These are phyloP conservation scores for Hypoxylon rickii DNA, from an alignment of 495 filamentous ascomycete species.

Conservation along the genomic window DNA sequence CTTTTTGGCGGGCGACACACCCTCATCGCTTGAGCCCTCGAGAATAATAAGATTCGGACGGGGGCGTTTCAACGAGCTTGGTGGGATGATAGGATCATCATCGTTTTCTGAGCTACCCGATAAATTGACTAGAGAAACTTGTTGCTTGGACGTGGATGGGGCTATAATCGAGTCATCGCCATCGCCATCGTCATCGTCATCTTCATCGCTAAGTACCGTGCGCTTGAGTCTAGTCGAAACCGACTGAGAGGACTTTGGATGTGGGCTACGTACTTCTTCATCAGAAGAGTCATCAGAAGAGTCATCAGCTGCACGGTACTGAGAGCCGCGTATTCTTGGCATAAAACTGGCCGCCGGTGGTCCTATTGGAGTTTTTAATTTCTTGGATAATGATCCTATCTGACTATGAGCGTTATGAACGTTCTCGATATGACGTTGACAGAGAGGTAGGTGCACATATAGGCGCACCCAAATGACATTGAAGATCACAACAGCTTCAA, in stretches of 20 bases:
- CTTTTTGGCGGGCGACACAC: constrained; percentile 27
- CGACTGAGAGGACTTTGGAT: constrained; percentile 30
- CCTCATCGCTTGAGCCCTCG: constrained; percentile 30
- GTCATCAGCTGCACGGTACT: constrained; percentile 2
- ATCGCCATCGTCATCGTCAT: constrained; percentile 13
- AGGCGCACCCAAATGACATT: no score
- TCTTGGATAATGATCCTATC: constrained; percentile 10
- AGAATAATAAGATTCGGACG: constrained; percentile 9
- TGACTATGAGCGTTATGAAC: constrained; percentile 1
- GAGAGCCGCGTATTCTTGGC: constrained; percentile 8
- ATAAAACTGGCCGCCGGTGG: constrained; percentile 26
- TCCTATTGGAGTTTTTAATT: not conserved
- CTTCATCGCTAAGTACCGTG: constrained; percentile 20
- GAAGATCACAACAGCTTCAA: not conserved
- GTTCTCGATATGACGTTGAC: no score
- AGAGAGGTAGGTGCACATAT: no score
- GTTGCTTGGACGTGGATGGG: constrained; percentile 20
- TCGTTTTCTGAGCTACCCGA: constrained; percentile 20
- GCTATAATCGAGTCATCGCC: constrained; percentile 9
- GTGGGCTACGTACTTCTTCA: constrained; percentile 12
- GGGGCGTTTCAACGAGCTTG: constrained; percentile 9
- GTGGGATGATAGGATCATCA: constrained; percentile 32
- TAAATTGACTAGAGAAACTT: constrained; percentile 4
- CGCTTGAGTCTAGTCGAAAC: constrained; percentile 29
- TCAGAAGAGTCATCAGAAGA: constrained; percentile 29